Percentiles rank a stretch among this genome's conserved stretches.
phyloP scores from a whole-genome alignment of 768 basidiomycete genomes.

The Leccinum subgranulosum region DNA sequence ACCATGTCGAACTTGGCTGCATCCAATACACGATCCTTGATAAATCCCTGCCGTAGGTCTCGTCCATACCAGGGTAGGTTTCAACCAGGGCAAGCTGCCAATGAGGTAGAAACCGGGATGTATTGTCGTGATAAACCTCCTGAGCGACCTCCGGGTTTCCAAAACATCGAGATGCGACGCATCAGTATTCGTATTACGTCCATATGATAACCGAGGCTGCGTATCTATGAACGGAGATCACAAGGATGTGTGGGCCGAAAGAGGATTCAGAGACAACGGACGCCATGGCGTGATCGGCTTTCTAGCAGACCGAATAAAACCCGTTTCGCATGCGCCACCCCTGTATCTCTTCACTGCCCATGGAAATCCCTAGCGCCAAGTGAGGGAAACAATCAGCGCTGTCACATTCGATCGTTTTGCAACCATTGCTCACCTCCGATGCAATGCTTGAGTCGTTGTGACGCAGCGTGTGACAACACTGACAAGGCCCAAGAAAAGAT shows the following conservation, averaged over 20 bases:
- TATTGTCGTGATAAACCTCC: slow-evolving; percentile 21
- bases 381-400: too few species aligned
- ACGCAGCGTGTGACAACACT: too few species aligned
- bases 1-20: slow-evolving; percentile 44
- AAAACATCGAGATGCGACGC: slow-evolving; percentile 15
- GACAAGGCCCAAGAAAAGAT: too few species aligned
- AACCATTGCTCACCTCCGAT: slow-evolving; percentile 37
- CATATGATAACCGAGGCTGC: slow-evolving; percentile 18
- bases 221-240: slow-evolving; percentile 6
- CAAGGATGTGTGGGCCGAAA: slow-evolving; percentile 29
- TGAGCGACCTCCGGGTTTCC: slow-evolving; percentile 17
- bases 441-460: slow-evolving; percentile 42
- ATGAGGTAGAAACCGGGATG: slow-evolving; percentile 32
- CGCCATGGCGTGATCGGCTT: slow-evolving; percentile 28
- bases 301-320: slow-evolving; percentile 12
- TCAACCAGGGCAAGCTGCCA: slow-evolving; percentile 30
- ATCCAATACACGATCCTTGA: slow-evolving; percentile 45
- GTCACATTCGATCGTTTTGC: too few species aligned
- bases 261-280: slow-evolving; percentile 33
- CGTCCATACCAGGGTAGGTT: slow-evolving; percentile 56
- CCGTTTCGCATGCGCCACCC: slow-evolving; percentile 29
- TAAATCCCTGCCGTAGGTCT: slow-evolving; percentile 49
- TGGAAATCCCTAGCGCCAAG: slow-evolving; percentile 44
- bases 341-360: slow-evolving; percentile 39
- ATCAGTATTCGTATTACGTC: slow-evolving; percentile 11